phyloP scores from a whole-genome alignment of 2,329 filamentous ascomycete genomes.

The Ilyonectria mors-panacis region DNA sequence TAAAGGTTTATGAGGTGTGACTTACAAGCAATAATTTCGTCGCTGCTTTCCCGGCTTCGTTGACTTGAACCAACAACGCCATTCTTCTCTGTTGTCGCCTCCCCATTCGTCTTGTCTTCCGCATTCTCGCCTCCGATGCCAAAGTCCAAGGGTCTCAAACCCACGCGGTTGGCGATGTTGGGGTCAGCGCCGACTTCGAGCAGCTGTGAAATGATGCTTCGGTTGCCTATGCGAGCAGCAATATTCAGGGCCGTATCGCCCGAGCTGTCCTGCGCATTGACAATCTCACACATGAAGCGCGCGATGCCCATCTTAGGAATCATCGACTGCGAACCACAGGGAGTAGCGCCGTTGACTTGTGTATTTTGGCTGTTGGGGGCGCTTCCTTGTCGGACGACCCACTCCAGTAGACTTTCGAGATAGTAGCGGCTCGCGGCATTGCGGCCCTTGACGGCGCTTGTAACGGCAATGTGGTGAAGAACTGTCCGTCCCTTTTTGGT shows the following conservation, averaged over 20 bases:
- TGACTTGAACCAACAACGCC: constrained; percentile 63
- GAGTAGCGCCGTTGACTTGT: constrained; percentile 50
- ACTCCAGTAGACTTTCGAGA: constrained; percentile 92
- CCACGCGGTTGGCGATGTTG: constrained; percentile 91
- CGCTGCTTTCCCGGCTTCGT: constrained; percentile 79
- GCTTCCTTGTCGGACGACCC: constrained; percentile 89
- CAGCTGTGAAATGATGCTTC: constrained; percentile 96
- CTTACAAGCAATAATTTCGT: constrained; percentile 85
- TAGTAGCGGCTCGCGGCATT: constrained; percentile 96
- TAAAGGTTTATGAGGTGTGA: constrained; percentile 40
- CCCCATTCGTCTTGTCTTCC: constrained; percentile 61
- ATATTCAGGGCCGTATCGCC: constrained; percentile 97
- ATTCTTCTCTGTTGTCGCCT: constrained; percentile 61
- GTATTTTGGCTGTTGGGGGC: constrained; percentile 67
- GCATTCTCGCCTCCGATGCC: constrained; percentile 81
- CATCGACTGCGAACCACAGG: constrained; percentile 58
- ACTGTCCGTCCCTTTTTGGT: constrained; percentile 93
- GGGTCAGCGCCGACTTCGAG: constrained; percentile 95
- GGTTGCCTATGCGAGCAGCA: constrained; percentile 91
- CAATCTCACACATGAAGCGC: constrained; percentile 96
- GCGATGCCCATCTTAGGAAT: constrained; percentile 85
- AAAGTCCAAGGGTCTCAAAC: constrained; percentile 92
- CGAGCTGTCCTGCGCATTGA: constrained; percentile 93
- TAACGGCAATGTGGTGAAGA: constrained; percentile 95
- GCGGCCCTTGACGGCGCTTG: constrained; percentile 94